Conservation (phyloP, 2,329 filamentous ascomycete species). For the Pseudofabraea citricarpa region DNA sequence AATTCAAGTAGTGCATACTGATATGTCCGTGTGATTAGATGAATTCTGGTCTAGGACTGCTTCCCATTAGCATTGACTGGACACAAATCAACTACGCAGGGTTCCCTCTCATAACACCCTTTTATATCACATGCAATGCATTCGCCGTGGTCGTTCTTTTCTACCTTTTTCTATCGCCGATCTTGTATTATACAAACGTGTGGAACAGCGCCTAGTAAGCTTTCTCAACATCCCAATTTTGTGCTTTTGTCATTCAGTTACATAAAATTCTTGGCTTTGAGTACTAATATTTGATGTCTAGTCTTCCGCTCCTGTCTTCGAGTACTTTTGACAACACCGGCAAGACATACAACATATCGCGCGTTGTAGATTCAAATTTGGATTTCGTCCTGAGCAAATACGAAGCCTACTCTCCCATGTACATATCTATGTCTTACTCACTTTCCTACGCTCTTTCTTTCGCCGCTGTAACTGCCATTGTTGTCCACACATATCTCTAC, state of each 20-base stretch:
- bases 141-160: constrained; percentile 39
- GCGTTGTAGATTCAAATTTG: constrained; percentile 55
- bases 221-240: background rate
- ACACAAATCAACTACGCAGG: constrained; percentile 48
- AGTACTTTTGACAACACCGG: constrained; percentile 71
- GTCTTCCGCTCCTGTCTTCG: constrained; percentile 62
- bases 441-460: constrained; percentile 68
- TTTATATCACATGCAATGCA: constrained; percentile 69
- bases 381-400: constrained; percentile 61
- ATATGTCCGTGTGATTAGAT: background rate
- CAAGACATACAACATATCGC: constrained; percentile 54
- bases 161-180: background rate
- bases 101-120: constrained; percentile 56
- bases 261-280: background rate
- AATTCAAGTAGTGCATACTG: too few species aligned
- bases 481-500: constrained; percentile 64
- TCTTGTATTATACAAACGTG: constrained; percentile 2
- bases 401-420: constrained; percentile 61
- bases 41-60: constrained; percentile 57
- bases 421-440: constrained; percentile 68
- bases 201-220: constrained; percentile 38
- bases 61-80: constrained; percentile 73
- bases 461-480: constrained; percentile 62
- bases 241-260: too few species aligned
- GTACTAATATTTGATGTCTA: background rate